Percentiles rank a stretch among this genome's conserved stretches.
Evolutionary conservation across 2,329 filamentous ascomycete species (phyloP).

Genomic region (Penicillium digitatum): DNA sequence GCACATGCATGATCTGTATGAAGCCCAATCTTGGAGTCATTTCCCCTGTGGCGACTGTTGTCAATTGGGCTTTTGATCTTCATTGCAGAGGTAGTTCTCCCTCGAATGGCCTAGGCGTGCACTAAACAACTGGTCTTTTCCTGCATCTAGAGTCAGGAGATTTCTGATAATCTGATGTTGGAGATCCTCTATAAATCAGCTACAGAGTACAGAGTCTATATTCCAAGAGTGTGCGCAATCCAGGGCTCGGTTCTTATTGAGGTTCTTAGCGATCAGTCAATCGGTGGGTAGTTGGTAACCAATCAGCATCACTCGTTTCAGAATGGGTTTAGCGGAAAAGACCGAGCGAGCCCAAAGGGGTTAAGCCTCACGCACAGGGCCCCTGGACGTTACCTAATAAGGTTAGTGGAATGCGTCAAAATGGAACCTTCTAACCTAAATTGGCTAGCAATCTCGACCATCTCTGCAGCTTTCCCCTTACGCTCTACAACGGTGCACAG

Average conservation of each 20-base stretch:
- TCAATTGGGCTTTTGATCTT: slow-evolving; percentile 2
- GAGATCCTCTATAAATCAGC: not conserved
- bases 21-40: not conserved
- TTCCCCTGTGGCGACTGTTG: slow-evolving; percentile 2
- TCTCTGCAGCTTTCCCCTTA: slow-evolving; percentile 20
- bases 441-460: slow-evolving; percentile 7
- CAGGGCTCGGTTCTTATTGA: not conserved
- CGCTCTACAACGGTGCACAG: slow-evolving; percentile 1
- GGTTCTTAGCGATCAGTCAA: not conserved
- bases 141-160: not conserved
- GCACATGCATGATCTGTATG: slow-evolving; percentile 1
- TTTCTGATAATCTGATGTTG: not conserved
- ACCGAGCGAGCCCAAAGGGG: not conserved
- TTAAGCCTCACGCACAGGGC: slow-evolving; percentile 17
- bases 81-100: slow-evolving; percentile 1
- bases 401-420: slow-evolving; percentile 1
- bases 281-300: not conserved
- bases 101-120: not conserved
- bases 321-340: not conserved
- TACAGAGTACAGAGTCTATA: too few species aligned
- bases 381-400: not conserved
- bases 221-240: not conserved
- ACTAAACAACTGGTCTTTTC: not conserved
- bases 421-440: slow-evolving; percentile 3
- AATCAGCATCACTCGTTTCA: not conserved